These are phyloP conservation scores for Amanita exitialis DNA, from an alignment of 768 basidiomycete species.

Conservation along the genomic window DNA sequence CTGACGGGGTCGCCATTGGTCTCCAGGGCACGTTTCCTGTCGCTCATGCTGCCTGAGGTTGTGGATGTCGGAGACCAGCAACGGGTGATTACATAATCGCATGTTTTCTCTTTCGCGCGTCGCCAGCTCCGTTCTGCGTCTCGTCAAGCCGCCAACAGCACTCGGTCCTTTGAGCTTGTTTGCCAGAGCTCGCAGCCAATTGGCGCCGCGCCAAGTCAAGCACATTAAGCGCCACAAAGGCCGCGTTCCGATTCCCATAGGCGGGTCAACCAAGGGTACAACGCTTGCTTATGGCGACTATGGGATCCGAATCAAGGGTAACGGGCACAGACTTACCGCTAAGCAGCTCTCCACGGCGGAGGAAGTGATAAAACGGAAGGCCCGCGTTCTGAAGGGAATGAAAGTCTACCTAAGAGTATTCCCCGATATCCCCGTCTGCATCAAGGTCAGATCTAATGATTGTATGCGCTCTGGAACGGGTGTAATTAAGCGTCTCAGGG, in stretches of 20 bases:
- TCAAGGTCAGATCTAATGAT: conserved; percentile 54
- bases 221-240: conserved; percentile 89
- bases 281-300: conserved; percentile 88
- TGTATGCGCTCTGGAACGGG: background rate
- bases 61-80: background rate
- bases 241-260: conserved; percentile 71
- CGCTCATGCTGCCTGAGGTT: conserved; percentile 39
- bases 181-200: conserved; percentile 42
- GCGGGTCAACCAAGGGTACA: conserved; percentile 90
- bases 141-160: conserved; percentile 14
- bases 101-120: conserved; percentile 35
- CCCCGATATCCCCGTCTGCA: conserved; percentile 94
- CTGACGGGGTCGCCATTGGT: conserved; percentile 35
- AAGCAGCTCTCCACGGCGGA: conserved; percentile 85
- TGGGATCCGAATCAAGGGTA: conserved; percentile 82
- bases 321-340: conserved; percentile 73
- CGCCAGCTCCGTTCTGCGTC: conserved; percentile 9
- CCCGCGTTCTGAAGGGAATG: conserved; percentile 82
- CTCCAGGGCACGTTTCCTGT: conserved; percentile 55
- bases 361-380: conserved; percentile 81
- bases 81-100: conserved; percentile 5
- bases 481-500: conserved; percentile 38
- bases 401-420: conserved; percentile 87
- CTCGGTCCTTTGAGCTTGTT: conserved; percentile 26
- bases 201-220: conserved; percentile 79